Evolutionary conservation across 208 protist genomes (phyloP), one percentile per base, ranked within the genome.

Genomic region (Wallacemonas sp.): DNA sequence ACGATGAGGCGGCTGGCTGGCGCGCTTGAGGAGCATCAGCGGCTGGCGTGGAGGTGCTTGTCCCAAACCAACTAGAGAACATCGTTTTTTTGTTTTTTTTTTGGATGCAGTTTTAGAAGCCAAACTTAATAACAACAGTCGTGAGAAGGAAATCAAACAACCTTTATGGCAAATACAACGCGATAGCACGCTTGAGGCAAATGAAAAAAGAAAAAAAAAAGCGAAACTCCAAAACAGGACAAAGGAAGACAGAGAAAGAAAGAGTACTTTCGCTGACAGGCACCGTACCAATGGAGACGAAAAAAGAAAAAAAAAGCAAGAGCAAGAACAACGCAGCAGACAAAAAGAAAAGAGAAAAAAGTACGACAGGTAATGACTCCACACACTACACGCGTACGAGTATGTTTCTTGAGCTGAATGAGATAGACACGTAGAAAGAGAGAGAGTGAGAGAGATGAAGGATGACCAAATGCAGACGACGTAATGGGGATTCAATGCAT

Each of bases 261-360:
- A 41, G 21, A 68, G 28, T n/a, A 38, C 33, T 38, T 41, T 6
- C 14, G 6, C 14, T 41, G 36, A 41, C 14, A 41, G 36, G 19
- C 53, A 44, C 58, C 19, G 31, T 22, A 45, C 47, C 4, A 8
- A 44, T 36, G 27, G 47, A 8, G 2, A 21, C n/a, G 22, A 30
- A 38, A 65, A 41, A 38, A 61, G 11, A 30, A 31, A 69, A 47
- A 58, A 21, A 63, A 69, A 55, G 27, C 62, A 67, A 38, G 15
- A 58, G 2, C 66, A 62, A 39, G 55, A 31, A 60, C 9, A 17
- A n/a, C 26, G 44, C 53, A 22, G 36, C 36, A 6, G 14, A 14
- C 36, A 6, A 41, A 14, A 41, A 41, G 36, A 14, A 41, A 14
- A 41, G n/a, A n/a, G n/a, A n/a, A n/a, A n/a, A n/a, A n/a, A n/a